Conservation (phyloP, 2,329 filamentous ascomycete species). For the Trichophyton verrucosum region DNA sequence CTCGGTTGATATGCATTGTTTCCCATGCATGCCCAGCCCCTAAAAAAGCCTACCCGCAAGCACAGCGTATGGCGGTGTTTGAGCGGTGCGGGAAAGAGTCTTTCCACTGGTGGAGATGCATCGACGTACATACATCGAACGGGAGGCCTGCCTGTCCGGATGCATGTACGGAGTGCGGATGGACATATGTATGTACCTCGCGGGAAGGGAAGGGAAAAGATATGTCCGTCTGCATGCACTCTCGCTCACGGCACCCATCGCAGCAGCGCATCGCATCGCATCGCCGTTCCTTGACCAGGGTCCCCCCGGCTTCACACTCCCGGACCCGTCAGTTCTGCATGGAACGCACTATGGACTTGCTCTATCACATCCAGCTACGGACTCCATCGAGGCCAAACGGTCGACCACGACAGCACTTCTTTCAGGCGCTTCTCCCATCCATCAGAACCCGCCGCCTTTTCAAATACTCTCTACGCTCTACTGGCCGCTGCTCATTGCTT, state of each 20-base stretch:
- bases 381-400: neutral
- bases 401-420: neutral
- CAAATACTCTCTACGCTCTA: too few relatives aligned
- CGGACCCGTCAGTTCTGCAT: neutral
- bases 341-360: neutral
- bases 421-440: too few relatives aligned
- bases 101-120: neutral
- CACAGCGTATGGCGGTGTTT: neutral
- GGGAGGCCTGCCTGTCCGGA: too few relatives aligned
- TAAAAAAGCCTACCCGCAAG: neutral
- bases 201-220: neutral
- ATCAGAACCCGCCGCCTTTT: too few relatives aligned
- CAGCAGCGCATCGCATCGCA: neutral
- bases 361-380: neutral
- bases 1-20: neutral
- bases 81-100: neutral
- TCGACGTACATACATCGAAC: neutral
- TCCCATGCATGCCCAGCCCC: conserved; percentile 2
- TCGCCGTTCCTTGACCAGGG: neutral
- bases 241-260: neutral
- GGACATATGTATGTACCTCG: too few relatives aligned
- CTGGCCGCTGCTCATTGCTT: neutral
- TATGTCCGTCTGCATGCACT: neutral
- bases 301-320: neutral
- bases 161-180: too few relatives aligned